These are phyloP conservation scores for Paecilomyces niveus DNA, from an alignment of 2,329 filamentous ascomycete genomes.

Conservation along the genomic window DNA sequence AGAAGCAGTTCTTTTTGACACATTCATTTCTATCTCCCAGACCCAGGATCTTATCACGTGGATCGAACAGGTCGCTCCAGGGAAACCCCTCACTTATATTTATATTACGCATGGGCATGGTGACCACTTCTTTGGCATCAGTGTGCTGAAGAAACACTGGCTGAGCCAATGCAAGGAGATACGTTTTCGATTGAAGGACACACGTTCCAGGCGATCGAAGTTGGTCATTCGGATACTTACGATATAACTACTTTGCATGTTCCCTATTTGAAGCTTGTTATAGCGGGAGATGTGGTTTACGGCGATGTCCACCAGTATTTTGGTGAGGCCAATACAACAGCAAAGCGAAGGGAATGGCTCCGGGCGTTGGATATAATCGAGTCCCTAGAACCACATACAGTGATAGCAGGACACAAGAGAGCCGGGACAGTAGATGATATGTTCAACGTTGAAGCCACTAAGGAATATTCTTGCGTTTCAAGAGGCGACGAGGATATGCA, in stretches of 20 bases:
- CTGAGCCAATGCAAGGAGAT: neutral
- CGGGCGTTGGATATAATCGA: constrained; percentile 23
- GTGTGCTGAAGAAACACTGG: too few species aligned
- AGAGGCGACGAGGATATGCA: neutral
- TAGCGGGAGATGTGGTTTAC: constrained; percentile 35
- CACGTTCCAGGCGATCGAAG: constrained; percentile 13
- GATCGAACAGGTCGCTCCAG: too few species aligned
- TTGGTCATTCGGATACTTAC: constrained; percentile 21
- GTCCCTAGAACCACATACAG: constrained; percentile 21
- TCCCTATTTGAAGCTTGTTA: constrained; percentile 26
- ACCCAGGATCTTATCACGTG: too few species aligned
- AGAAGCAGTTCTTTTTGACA: too few species aligned
- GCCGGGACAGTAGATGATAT: constrained; percentile 18
- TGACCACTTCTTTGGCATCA: too few species aligned
- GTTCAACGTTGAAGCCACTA: constrained; percentile 18
- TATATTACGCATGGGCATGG: too few species aligned
- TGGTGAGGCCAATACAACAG: constrained; percentile 25
- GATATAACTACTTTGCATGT: constrained; percentile 29
- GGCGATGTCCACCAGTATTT: constrained; percentile 30
- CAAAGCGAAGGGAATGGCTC: constrained; percentile 27
- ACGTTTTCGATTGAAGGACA: constrained; percentile 8
- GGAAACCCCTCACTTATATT: too few species aligned
- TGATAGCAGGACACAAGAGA: constrained; percentile 26
- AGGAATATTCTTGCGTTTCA: constrained; percentile 18
- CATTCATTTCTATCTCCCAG: too few species aligned